Evolutionary conservation across 73 alveolate genomes (phyloP).

Genomic region (Paramecium pentaurelia): DNA sequence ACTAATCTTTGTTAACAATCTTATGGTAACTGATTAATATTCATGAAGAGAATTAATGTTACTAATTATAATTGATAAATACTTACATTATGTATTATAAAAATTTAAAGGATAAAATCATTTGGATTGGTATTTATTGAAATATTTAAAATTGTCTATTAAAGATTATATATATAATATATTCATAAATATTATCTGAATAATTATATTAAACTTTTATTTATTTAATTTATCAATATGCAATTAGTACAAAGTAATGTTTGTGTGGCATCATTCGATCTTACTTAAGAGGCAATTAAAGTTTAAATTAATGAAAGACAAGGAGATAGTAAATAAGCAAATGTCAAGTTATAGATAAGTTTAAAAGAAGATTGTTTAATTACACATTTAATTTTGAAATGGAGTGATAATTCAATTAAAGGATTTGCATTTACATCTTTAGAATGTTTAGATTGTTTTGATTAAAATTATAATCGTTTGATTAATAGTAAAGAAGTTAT

Average conservation of each 20-base stretch:
- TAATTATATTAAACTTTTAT: not conserved
- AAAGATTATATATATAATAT: not conserved
- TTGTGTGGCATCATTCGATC: not conserved
- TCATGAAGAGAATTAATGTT: not conserved
- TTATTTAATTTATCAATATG: not conserved
- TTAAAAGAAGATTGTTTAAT: slow-evolving; percentile 1
- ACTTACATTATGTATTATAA: not conserved
- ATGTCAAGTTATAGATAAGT: not conserved
- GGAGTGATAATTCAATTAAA: not conserved
- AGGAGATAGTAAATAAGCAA: not conserved
- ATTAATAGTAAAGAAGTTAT: not conserved
- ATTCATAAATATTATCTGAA: too few relatives aligned
- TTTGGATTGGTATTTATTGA: not conserved
- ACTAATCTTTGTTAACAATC: not conserved
- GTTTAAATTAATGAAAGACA: not conserved
- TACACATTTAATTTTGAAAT: not conserved
- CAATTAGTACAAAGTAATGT: not conserved
- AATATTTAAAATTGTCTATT: not conserved
- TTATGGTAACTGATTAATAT: not conserved
- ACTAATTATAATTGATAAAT: not conserved
- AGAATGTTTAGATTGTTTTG: not conserved
- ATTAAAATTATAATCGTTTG: not conserved
- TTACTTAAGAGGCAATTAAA: not conserved
- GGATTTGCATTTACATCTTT: not conserved
- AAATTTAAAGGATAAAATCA: not conserved